Conservation (phyloP, 345 rosid species). For the Linum usitatissimum region DNA sequence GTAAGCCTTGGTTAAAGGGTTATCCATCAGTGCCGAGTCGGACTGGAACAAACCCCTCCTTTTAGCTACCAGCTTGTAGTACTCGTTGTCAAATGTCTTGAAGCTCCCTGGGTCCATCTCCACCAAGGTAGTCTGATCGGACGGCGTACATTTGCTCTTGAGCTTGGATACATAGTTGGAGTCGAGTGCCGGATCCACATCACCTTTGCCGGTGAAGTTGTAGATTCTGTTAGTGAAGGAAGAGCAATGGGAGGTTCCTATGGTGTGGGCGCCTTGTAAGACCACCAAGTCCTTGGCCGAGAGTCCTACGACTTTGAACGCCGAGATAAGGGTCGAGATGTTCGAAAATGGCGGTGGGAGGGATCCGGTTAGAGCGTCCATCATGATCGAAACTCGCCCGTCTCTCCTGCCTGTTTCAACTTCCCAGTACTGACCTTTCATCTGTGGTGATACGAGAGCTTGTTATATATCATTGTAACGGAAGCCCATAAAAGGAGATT, state of each 20-base stretch:
- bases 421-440: constrained; percentile 28
- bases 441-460: constrained; percentile 13
- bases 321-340: constrained; percentile 24
- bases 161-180: constrained; percentile 23
- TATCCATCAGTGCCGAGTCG: constrained; percentile 50
- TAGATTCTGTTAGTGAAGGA: constrained; percentile 36
- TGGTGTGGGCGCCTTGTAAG: constrained; percentile 55
- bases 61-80: constrained; percentile 34
- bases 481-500: background rate
- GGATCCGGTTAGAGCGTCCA: constrained; percentile 25
- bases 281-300: constrained; percentile 44
- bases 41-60: constrained; percentile 58
- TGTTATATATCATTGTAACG: too few relatives aligned
- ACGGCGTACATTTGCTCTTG: constrained; percentile 32
- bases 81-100: constrained; percentile 43
- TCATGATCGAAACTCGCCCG: constrained; percentile 33
- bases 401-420: constrained; percentile 72
- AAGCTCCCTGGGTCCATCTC: constrained; percentile 73
- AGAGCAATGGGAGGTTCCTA: constrained; percentile 58
- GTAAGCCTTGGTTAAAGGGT: constrained; percentile 36
- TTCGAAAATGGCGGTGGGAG: constrained; percentile 23
- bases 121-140: constrained; percentile 34
- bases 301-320: constrained; percentile 30
- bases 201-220: constrained; percentile 62
- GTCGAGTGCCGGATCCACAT: constrained; percentile 42